phyloP scores from a whole-genome alignment of 1,284 basidiomycete species.

The Vanrija pseudolonga region DNA sequence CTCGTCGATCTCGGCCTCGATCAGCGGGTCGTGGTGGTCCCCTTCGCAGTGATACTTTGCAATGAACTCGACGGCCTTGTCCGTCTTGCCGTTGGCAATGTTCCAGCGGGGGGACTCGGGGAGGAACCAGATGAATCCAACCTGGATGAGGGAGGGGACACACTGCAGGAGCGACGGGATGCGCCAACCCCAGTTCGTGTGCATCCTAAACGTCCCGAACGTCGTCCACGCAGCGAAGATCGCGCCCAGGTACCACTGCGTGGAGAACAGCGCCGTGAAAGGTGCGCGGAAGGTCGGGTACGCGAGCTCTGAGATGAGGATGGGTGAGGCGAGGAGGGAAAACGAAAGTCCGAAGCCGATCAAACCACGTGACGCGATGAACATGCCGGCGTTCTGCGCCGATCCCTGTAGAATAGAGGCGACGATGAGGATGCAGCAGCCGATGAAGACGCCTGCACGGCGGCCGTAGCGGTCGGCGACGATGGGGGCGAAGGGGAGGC shows the following conservation, averaged over 20 bases:
- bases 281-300: slow-evolving; percentile 70
- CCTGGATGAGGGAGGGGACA: slow-evolving; percentile 53
- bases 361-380: slow-evolving; percentile 41
- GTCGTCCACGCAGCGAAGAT: slow-evolving; percentile 33
- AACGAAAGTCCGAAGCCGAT: background rate
- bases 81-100: slow-evolving; percentile 25
- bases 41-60: slow-evolving; percentile 26
- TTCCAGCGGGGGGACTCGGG: slow-evolving; percentile 45
- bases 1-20: slow-evolving; percentile 38
- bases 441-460: slow-evolving; percentile 45
- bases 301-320: slow-evolving; percentile 69
- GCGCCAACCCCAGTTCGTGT: slow-evolving; percentile 38
- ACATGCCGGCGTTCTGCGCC: slow-evolving; percentile 66
- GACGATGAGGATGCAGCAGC: slow-evolving; percentile 49
- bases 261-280: slow-evolving; percentile 69
- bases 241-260: slow-evolving; percentile 70
- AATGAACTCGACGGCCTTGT: slow-evolving; percentile 26
- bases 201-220: slow-evolving; percentile 24
- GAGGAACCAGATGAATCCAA: background rate
- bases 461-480: slow-evolving; percentile 44
- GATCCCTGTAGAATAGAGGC: slow-evolving; percentile 54
- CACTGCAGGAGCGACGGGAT: slow-evolving; percentile 52
- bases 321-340: slow-evolving; percentile 62
- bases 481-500: slow-evolving; percentile 26
- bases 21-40: slow-evolving; percentile 28